Percentiles rank a stretch among this genome's conserved stretches.
Evolutionary conservation across 768 basidiomycete genomes (phyloP).

Genomic region (Trametes cubensis): DNA sequence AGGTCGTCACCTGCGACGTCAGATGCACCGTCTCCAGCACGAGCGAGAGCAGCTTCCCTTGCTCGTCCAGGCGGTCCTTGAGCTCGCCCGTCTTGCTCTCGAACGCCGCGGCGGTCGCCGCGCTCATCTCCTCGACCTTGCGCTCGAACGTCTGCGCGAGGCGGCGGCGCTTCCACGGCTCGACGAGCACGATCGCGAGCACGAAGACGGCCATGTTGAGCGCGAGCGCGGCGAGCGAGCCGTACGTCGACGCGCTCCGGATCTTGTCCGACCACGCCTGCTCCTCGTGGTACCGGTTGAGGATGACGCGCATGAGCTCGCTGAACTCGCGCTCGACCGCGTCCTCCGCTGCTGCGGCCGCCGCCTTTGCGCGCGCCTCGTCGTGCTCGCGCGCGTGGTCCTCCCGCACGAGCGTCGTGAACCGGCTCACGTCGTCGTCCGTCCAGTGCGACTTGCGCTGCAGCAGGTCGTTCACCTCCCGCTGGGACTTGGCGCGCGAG

Average conservation of each 20-base stretch:
- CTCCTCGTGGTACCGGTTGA: conserved; percentile 95
- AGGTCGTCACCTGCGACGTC: conserved; percentile 15
- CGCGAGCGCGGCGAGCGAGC: conserved; percentile 79
- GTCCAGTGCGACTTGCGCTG: conserved; percentile 94
- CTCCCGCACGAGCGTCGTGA: conserved; percentile 86
- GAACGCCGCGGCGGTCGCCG: conserved; percentile 39
- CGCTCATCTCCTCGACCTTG: conserved; percentile 59
- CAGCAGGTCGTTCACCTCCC: conserved; percentile 93
- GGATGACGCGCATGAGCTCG: conserved; percentile 84
- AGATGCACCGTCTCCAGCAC: conserved; percentile 31
- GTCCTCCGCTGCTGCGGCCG: conserved; percentile 70
- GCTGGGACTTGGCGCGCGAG: conserved; percentile 81
- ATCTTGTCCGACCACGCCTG: conserved; percentile 99
- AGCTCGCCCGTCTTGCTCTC: conserved; percentile 53
- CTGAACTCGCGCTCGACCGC: conserved; percentile 86
- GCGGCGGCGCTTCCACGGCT: conserved; percentile 92
- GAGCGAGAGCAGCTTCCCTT: conserved; percentile 41
- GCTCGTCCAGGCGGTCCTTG: conserved; percentile 49
- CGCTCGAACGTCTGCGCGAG: conserved; percentile 89
- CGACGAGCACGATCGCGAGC: conserved; percentile 85
- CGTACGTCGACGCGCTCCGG: conserved; percentile 92
- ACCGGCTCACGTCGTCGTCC: conserved; percentile 82
- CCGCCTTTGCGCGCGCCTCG: conserved; percentile 69
- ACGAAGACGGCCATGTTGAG: conserved; percentile 92
- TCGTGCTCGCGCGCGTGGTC: conserved; percentile 88